Conservation (phyloP, 352 stramenopile genomes). For the Phytophthora citrophthora region DNA sequence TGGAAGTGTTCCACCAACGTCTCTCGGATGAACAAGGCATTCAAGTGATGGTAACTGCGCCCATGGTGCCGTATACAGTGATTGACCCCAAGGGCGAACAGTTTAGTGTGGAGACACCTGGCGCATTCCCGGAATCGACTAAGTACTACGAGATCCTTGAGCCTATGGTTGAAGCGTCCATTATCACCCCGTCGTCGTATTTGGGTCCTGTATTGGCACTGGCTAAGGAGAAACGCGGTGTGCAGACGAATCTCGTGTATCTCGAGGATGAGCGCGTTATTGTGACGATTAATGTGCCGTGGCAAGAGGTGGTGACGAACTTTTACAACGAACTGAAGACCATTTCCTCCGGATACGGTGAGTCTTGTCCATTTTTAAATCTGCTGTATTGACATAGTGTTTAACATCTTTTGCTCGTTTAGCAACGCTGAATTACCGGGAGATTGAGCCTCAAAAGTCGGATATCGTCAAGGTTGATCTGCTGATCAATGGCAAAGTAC, state of each 20-base stretch:
- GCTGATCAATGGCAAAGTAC: slow-evolving; percentile 93
- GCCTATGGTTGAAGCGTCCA: slow-evolving; percentile 96
- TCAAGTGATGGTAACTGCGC: slow-evolving; percentile 97
- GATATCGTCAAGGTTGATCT: slow-evolving; percentile 97
- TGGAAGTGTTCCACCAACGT: slow-evolving; percentile 98
- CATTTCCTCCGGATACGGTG: slow-evolving; percentile 95
- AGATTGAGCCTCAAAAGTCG: slow-evolving; percentile 90
- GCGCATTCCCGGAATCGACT: slow-evolving; percentile 80
- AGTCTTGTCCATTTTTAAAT: not conserved
- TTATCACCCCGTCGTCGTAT: slow-evolving; percentile 96
- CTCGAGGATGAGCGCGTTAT: slow-evolving; percentile 96
- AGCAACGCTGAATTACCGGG: slow-evolving; percentile 94
- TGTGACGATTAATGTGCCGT: slow-evolving; percentile 95
- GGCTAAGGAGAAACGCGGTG: slow-evolving; percentile 89
- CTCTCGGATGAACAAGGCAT: slow-evolving; percentile 98
- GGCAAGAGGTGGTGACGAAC: slow-evolving; percentile 99
- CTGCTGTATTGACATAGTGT: not conserved
- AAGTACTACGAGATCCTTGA: slow-evolving; percentile 93
- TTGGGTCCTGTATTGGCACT: slow-evolving; percentile 95
- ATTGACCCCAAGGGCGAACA: slow-evolving; percentile 60
- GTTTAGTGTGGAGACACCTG: slow-evolving; percentile 72
- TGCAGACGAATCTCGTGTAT: slow-evolving; percentile 94
- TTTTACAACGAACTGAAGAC: slow-evolving; percentile 99
- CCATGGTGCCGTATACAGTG: slow-evolving; percentile 98
- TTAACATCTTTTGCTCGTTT: slow-evolving; percentile 6